These are phyloP conservation scores for Penicillium parvum DNA, from an alignment of 495 filamentous ascomycete species.

Conservation along the genomic window DNA sequence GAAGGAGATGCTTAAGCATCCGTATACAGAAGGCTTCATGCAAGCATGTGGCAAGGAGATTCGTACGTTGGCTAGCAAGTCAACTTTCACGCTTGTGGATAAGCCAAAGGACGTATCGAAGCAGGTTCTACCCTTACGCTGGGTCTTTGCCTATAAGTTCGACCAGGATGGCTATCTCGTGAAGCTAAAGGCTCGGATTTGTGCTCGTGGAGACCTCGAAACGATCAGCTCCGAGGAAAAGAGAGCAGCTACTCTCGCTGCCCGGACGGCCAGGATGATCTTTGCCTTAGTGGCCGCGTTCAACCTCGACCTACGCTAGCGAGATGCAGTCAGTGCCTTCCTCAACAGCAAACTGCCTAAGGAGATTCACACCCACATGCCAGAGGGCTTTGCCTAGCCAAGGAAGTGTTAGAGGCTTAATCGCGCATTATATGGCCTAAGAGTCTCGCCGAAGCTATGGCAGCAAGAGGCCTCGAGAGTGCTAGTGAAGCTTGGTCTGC, in stretches of 20 bases:
- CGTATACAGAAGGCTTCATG: neutral
- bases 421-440: too few relatives aligned
- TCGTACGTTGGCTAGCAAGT: neutral
- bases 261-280: constrained; percentile 4
- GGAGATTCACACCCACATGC: constrained; percentile 8
- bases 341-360: constrained; percentile 19
- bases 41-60: neutral
- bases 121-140: constrained; percentile 12
- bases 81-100: neutral
- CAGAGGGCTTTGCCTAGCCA: too few relatives aligned
- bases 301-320: constrained; percentile 21
- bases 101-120: neutral
- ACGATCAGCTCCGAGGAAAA: constrained; percentile 3
- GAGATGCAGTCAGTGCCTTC: constrained; percentile 28
- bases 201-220: constrained; percentile 12
- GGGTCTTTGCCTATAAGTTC: constrained; percentile 16
- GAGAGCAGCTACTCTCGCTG: too few relatives aligned
- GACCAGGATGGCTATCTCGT: constrained; percentile 7
- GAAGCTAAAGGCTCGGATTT: constrained; percentile 14
- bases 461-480: too few relatives aligned
- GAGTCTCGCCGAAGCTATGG: too few relatives aligned
- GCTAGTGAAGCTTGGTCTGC: too few relatives aligned
- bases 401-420: too few relatives aligned
- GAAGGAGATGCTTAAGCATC: neutral
- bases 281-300: constrained; percentile 21